Percentiles rank a stretch among this genome's conserved stretches.
phyloP scores from a whole-genome alignment of 2,329 filamentous ascomycete species.

The Fusarium sp. region DNA sequence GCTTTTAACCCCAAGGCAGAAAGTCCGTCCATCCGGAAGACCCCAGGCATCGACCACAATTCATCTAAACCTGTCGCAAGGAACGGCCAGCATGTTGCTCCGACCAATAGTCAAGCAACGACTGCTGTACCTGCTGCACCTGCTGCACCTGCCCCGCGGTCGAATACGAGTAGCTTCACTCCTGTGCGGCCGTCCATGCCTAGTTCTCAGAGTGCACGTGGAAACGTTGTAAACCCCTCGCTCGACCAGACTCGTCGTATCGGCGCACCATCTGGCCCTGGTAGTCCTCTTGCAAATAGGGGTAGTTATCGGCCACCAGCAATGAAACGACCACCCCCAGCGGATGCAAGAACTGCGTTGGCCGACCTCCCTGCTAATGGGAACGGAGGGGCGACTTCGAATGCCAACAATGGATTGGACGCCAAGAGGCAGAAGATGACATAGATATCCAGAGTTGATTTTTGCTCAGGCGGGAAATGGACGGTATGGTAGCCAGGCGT shows the following conservation, averaged over 20 bases:
- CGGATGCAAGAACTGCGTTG: constrained; percentile 60
- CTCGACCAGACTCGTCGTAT: constrained; percentile 69
- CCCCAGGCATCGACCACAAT: constrained; percentile 85
- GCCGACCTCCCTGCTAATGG: constrained; percentile 65
- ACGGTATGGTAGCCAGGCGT: constrained; percentile 37
- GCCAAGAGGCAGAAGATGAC: constrained; percentile 66
- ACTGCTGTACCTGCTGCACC: constrained; percentile 27
- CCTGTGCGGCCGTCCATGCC: constrained; percentile 50
- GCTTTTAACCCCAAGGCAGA: constrained; percentile 81
- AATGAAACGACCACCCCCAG: constrained; percentile 65
- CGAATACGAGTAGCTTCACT: constrained; percentile 49
- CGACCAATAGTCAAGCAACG: constrained; percentile 51
- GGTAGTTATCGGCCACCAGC: constrained; percentile 71
- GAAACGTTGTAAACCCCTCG: constrained; percentile 65
- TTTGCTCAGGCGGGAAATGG: constrained; percentile 4
- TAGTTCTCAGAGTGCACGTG: constrained; percentile 50
- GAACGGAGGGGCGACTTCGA: constrained; percentile 40
- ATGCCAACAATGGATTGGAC: constrained; percentile 55
- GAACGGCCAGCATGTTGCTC: constrained; percentile 66
- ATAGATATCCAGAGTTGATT: constrained; percentile 40
- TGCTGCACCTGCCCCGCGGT: constrained; percentile 33
- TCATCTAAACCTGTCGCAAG: constrained; percentile 79
- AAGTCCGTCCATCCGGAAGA: constrained; percentile 89
- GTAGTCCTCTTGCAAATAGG: constrained; percentile 71
- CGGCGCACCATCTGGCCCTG: constrained; percentile 66